Evolutionary conservation across 2,329 filamentous ascomycete genomes (phyloP).

Genomic region (Diplocarpon rosae): DNA sequence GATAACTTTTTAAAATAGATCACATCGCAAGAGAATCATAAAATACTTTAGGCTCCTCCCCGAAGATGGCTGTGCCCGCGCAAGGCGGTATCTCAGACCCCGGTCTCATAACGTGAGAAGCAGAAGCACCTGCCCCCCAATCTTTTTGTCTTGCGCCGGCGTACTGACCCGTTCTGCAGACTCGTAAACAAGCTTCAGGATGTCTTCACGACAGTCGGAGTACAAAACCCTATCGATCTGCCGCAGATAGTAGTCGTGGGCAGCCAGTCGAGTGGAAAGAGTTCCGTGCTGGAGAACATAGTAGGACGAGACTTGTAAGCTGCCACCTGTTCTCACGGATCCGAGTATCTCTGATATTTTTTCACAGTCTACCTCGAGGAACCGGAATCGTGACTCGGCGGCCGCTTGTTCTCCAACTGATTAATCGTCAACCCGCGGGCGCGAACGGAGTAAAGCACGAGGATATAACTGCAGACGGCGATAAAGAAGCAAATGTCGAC

Average conservation of each 20-base stretch:
- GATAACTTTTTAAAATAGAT: not conserved
- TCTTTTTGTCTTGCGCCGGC: slow-evolving; percentile 15
- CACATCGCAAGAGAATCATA: not conserved
- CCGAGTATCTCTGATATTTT: slow-evolving; percentile 21
- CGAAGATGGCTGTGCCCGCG: slow-evolving; percentile 23
- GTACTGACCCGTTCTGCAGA: slow-evolving; percentile 31
- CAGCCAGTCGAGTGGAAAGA: slow-evolving; percentile 98
- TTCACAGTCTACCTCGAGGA: slow-evolving; percentile 75
- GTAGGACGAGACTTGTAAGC: slow-evolving; percentile 95
- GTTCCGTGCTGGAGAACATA: slow-evolving; percentile 97
- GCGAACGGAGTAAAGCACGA: slow-evolving; percentile 64
- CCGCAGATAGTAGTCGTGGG: slow-evolving; percentile 97
- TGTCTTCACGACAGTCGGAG: slow-evolving; percentile 96
- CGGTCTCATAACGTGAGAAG: slow-evolving; percentile 50
- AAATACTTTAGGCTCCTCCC: slow-evolving; percentile 4
- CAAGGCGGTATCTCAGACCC: slow-evolving; percentile 54
- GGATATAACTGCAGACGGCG: slow-evolving; percentile 51
- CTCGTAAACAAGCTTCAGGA: slow-evolving; percentile 99
- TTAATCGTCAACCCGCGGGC: slow-evolving; percentile 69
- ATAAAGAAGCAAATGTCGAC: slow-evolving; percentile 82
- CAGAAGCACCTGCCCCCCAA: slow-evolving; percentile 23
- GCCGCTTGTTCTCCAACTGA: slow-evolving; percentile 92
- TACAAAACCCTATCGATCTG: slow-evolving; percentile 98
- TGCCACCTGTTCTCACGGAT: slow-evolving; percentile 11
- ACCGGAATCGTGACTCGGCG: slow-evolving; percentile 95